A percentile compares a stretch with the other conserved stretches of the same genome.
phyloP scores from a whole-genome alignment of 1,139 yeast genomes.

The Casaregolazyma suthepensis region DNA sequence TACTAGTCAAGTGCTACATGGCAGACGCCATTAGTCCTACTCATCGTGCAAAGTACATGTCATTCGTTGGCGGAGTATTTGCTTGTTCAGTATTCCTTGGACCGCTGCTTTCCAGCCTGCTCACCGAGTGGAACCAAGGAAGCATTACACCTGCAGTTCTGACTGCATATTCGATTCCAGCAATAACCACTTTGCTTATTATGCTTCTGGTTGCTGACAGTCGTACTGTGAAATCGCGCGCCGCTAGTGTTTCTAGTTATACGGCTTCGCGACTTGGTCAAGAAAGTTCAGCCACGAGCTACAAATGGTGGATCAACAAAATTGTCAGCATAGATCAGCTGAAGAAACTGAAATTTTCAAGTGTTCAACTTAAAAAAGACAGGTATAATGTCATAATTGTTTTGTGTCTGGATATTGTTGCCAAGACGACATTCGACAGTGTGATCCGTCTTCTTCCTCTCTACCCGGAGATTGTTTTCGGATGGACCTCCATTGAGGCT shows the following conservation, averaged over 20 bases:
- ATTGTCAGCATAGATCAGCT: constrained; percentile 40
- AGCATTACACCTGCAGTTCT: constrained; percentile 21
- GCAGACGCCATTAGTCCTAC: constrained; percentile 56
- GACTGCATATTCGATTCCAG: constrained; percentile 19
- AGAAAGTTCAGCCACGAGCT: constrained; percentile 1
- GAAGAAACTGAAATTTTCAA: constrained; percentile 31
- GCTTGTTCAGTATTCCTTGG: constrained; percentile 59
- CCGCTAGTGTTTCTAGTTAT: constrained; percentile 10
- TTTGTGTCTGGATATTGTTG: constrained; percentile 36
- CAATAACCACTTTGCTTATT: constrained; percentile 32
- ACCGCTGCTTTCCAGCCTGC: constrained; percentile 52
- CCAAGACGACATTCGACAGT: constrained; percentile 33
- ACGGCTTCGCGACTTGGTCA: background rate
- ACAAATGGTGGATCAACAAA: constrained; percentile 3
- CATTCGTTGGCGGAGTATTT: constrained; percentile 49
- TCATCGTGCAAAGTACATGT: constrained; percentile 48
- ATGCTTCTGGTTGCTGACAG: constrained; percentile 52
- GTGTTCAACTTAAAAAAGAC: constrained; percentile 32
- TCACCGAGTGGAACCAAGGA: constrained; percentile 26
- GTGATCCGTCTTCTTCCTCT: constrained; percentile 45
- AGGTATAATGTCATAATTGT: constrained; percentile 39
- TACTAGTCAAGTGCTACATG: constrained; percentile 52
- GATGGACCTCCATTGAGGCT: constrained; percentile 53
- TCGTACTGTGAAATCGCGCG: constrained; percentile 25
- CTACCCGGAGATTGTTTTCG: constrained; percentile 52